Conservation (phyloP, 2,329 filamentous ascomycete species). For the Fusarium albosuccineum region DNA sequence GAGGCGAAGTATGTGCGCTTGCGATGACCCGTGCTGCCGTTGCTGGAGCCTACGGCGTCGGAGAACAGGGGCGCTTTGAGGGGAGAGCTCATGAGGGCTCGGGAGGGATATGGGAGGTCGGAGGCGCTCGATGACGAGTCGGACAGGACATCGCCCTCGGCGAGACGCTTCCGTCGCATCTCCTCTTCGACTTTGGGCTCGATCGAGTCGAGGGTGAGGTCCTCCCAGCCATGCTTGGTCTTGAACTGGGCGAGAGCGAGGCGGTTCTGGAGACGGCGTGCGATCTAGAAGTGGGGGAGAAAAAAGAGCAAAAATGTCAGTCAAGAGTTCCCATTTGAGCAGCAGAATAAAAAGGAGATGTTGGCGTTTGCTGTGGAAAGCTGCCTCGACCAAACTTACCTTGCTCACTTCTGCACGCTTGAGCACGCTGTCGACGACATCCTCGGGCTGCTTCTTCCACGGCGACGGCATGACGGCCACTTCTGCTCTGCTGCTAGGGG, state of each 20-base stretch:
- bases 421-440: constrained; percentile 76
- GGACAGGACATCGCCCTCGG: constrained; percentile 80
- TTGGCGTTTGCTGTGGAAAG: constrained; percentile 4
- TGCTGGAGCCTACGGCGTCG: constrained; percentile 80
- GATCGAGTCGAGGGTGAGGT: constrained; percentile 86
- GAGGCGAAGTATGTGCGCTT: constrained; percentile 73
- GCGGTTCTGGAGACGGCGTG: constrained; percentile 90
- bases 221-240: constrained; percentile 94
- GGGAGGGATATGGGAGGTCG: constrained; percentile 77
- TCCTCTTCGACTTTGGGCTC: constrained; percentile 87
- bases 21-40: constrained; percentile 73
- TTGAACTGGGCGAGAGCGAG: constrained; percentile 97
- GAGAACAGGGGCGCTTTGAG: constrained; percentile 87
- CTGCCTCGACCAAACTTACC: constrained; percentile 60
- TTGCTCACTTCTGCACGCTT: constrained; percentile 82
- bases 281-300: constrained; percentile 74
- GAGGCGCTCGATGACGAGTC: constrained; percentile 90
- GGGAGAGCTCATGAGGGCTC: constrained; percentile 84
- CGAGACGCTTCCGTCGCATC: constrained; percentile 78
- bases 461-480: constrained; percentile 67
- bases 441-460: constrained; percentile 73
- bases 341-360: background rate
- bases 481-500: constrained; percentile 40
- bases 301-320: constrained; percentile 39
- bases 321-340: constrained; percentile 6